A percentile compares a stretch with the other conserved stretches of the same genome.
phyloP scores from a whole-genome alignment of 228 moss, liverwort and hornwort species.

The Sphagnum magellanicum region DNA sequence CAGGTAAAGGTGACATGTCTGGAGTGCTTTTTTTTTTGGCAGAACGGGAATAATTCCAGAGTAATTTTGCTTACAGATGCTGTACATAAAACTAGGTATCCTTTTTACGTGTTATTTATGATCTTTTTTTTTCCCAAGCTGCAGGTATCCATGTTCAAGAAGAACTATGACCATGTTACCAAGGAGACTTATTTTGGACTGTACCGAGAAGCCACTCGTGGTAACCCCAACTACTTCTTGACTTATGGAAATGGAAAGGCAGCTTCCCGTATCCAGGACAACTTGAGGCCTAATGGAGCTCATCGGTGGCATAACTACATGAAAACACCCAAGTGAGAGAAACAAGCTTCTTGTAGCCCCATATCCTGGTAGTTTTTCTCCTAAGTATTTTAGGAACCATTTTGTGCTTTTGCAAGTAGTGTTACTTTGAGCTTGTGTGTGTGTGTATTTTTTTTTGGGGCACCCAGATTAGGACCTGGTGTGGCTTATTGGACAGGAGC shows the following conservation, averaged over 20 bases:
- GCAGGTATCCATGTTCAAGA: constrained; percentile 96
- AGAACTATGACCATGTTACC: constrained; percentile 96
- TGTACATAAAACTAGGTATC: not conserved
- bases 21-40: too few species aligned
- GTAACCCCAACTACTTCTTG: constrained; percentile 97
- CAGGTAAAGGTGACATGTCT: too few species aligned
- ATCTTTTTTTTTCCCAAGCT: not conserved
- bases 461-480: too few species aligned
- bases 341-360: not conserved
- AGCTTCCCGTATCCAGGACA: constrained; percentile 86
- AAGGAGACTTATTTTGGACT: constrained; percentile 97
- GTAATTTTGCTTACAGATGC: too few species aligned
- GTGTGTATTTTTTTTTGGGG: too few species aligned
- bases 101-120: not conserved
- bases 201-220: constrained; percentile 93
- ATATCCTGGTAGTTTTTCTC: too few species aligned
- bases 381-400: too few species aligned
- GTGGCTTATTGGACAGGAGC: too few species aligned
- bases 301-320: constrained; percentile 99
- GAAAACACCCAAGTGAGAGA: constrained; percentile 79
- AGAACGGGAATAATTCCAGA: too few species aligned
- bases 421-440: too few species aligned
- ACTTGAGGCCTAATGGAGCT: constrained; percentile 96
- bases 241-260: constrained; percentile 99
- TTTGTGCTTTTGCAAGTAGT: too few species aligned